Conservation (phyloP, 2,329 filamentous ascomycete genomes). For the Proliferodiscus dingleyae region DNA sequence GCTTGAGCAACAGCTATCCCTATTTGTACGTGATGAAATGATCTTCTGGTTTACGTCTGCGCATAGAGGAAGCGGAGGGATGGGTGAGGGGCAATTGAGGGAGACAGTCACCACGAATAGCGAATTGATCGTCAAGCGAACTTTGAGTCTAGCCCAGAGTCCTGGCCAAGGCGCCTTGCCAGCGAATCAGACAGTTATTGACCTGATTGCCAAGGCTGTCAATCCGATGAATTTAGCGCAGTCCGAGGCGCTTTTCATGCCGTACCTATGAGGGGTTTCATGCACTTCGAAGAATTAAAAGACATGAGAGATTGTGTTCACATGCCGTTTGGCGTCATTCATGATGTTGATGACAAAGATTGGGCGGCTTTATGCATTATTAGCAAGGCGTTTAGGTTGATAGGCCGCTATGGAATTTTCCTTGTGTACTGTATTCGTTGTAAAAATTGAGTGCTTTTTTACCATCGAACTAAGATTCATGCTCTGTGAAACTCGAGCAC, state of each 20-base stretch:
- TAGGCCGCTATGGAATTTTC: too few species aligned
- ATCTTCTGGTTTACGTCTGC: slow-evolving; percentile 86
- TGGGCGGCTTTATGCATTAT: too few species aligned
- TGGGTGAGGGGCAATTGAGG: slow-evolving; percentile 61
- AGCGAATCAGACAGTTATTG: slow-evolving; percentile 94
- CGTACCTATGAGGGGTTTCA: slow-evolving; percentile 64
- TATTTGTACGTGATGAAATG: slow-evolving; percentile 97
- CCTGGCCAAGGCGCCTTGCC: slow-evolving; percentile 67
- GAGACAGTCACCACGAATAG: slow-evolving; percentile 79
- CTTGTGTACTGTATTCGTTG: too few species aligned
- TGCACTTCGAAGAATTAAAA: not conserved
- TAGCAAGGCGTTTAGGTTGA: too few species aligned
- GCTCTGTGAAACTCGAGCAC: too few species aligned
- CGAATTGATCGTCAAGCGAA: slow-evolving; percentile 87
- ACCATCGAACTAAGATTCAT: too few species aligned
- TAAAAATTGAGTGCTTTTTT: too few species aligned
- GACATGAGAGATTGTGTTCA: not conserved
- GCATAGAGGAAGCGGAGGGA: slow-evolving; percentile 55
- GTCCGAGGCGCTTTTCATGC: slow-evolving; percentile 96
- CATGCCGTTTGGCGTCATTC: too few species aligned
- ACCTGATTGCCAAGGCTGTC: slow-evolving; percentile 86
- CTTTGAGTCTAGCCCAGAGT: slow-evolving; percentile 73
- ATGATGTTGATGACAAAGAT: too few species aligned
- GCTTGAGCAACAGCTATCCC: slow-evolving; percentile 87
- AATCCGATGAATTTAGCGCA: slow-evolving; percentile 85